Evolutionary conservation across 1,139 yeast species (phyloP).

Genomic region (Saccharomyces pastorianus): DNA sequence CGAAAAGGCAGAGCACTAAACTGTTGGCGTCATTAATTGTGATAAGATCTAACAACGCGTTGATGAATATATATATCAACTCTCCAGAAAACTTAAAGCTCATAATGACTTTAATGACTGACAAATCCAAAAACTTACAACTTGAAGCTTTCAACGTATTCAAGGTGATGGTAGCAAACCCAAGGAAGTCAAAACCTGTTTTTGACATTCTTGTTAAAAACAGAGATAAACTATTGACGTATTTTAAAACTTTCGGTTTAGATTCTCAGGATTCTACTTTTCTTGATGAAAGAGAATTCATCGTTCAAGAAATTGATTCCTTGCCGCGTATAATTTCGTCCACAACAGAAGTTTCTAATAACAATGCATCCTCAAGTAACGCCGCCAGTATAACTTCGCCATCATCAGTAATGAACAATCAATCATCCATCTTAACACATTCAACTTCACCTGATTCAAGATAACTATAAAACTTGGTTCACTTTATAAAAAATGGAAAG

Average conservation of each 20-base stretch:
- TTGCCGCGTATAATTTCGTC: constrained; percentile 46
- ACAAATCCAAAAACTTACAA: constrained; percentile 82
- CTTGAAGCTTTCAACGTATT: constrained; percentile 88
- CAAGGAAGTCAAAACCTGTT: constrained; percentile 74
- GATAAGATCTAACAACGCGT: constrained; percentile 59
- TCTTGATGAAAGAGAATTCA: constrained; percentile 73
- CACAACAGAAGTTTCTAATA: constrained; percentile 8
- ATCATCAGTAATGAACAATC: neutral
- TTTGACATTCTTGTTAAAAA: constrained; percentile 77
- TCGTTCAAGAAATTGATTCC: constrained; percentile 63
- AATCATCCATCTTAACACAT: neutral
- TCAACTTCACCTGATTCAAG: constrained; percentile 1
- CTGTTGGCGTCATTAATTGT: constrained; percentile 69
- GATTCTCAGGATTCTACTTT: constrained; percentile 58
- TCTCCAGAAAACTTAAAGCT: constrained; percentile 75
- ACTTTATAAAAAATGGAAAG: neutral
- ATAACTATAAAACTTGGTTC: neutral
- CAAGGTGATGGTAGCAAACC: constrained; percentile 90
- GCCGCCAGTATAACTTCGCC: neutral
- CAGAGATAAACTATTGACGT: constrained; percentile 63
- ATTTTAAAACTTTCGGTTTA: constrained; percentile 58
- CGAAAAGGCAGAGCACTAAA: constrained; percentile 83
- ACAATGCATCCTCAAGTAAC: neutral
- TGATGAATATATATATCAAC: constrained; percentile 71
- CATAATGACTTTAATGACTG: constrained; percentile 78